phyloP scores from a whole-genome alignment of 768 basidiomycete species.

The Auriscalpium microsporum region DNA sequence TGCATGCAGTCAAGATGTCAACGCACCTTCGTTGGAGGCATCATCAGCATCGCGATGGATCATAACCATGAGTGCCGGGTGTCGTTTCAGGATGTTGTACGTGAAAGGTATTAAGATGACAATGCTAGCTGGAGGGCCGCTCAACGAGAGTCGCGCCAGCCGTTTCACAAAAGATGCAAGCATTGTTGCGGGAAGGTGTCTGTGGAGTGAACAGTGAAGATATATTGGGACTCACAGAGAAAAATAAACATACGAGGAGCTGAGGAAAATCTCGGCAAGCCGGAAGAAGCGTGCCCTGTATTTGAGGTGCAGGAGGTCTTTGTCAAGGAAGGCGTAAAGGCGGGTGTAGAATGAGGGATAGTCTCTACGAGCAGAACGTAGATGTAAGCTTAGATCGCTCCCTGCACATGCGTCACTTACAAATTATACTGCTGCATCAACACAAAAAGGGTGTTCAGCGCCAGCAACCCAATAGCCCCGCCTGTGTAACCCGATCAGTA shows the following conservation, averaged over 20 bases:
- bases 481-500: conserved; percentile 32
- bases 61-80: conserved; percentile 89
- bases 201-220: conserved; percentile 21
- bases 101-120: conserved; percentile 88
- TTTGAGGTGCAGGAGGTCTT: conserved; percentile 82
- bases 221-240: background rate
- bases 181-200: conserved; percentile 84
- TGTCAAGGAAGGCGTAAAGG: conserved; percentile 83
- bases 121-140: conserved; percentile 83
- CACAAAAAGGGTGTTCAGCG: conserved; percentile 84
- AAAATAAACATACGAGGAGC: conserved; percentile 64
- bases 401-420: conserved; percentile 36
- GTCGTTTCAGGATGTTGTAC: conserved; percentile 88
- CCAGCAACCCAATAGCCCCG: conserved; percentile 77
- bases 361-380: conserved; percentile 46
- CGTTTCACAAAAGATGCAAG: conserved; percentile 94
- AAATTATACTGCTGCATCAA: conserved; percentile 91
- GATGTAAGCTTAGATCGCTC: background rate
- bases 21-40: conserved; percentile 5
- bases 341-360: conserved; percentile 93
- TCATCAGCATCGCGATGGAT: conserved; percentile 59
- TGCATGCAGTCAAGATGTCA: background rate
- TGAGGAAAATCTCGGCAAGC: conserved; percentile 81
- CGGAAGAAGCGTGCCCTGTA: conserved; percentile 94
- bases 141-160: conserved; percentile 73